Evolutionary conservation across 345 rosid genomes (phyloP), one percentile per base, ranked within the genome.

Genomic region (Xanthoceras sorbifolium): DNA sequence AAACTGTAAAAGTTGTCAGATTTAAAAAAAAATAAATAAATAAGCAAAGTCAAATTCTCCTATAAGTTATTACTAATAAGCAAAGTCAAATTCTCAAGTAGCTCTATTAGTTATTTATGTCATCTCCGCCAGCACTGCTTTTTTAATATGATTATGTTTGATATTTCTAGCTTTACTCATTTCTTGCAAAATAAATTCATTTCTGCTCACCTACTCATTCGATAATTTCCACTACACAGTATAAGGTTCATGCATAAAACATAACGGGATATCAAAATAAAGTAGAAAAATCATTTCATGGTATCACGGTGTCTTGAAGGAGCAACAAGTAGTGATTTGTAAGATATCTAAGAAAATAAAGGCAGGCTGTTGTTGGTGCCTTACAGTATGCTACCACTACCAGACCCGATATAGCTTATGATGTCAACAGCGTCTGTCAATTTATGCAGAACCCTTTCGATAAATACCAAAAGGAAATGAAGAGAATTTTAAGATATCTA

Each of bases 241-340:
- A 23, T 12, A 29, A 26, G 2, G 36, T 44, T 28, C 60, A 26
- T 68, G 38, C 22, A 28, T 15, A 72, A 57, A 38, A 5, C 2
- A 48, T 15, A 69, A 69, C 9, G 63, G n/a, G 25, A 71, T 70
- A 34, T 5, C n/a, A 17, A 17, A 4, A 11, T n/a, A n/a, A n/a
- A n/a, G n/a, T n/a, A 70, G 25, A 10, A 42, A 36, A 74, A 73
- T 52, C 63, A 57, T 17, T 55, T 70, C 62, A 64, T 23, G 38
- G 23, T 22, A 75, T 23, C 67, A 32, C n/a, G n/a, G 22, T 28
- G 11, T 20, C 10, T 32, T 55, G 52, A 59, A 61, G 68, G 40
- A 76, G 73, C 34, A 38, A 38, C 6, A 65, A 61, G 23, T 25
- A 75, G 68, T 54, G 40, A 15, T 44, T 11, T n/a, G n/a, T n/a